A percentile compares a stretch with the other conserved stretches of the same genome.
Evolutionary conservation across 2,329 filamentous ascomycete genomes (phyloP).

Genomic region (Scedosporium minutisporum): DNA sequence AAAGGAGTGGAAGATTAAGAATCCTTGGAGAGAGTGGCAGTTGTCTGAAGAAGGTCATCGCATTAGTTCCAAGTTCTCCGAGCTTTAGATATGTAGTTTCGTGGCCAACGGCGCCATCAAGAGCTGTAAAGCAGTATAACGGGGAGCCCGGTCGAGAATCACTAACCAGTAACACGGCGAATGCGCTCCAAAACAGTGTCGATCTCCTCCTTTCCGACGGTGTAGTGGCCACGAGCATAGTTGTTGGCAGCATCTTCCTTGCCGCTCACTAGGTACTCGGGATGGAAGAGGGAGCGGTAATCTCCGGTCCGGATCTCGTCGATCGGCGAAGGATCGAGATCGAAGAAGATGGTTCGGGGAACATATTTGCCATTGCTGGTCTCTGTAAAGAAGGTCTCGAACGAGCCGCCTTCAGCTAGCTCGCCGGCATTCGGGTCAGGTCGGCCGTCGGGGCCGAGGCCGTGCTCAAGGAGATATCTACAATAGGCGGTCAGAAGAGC

Average conservation of each 20-base stretch:
- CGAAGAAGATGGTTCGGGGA: slow-evolving; percentile 62
- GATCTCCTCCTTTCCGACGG: slow-evolving; percentile 67
- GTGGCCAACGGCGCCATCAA: background rate
- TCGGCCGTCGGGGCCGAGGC: slow-evolving; percentile 55
- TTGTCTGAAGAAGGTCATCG: slow-evolving; percentile 42
- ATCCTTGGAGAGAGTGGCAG: slow-evolving; percentile 63
- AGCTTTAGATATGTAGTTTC: background rate
- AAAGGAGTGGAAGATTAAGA: slow-evolving; percentile 68
- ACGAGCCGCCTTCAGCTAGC: slow-evolving; percentile 51
- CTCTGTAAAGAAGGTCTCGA: slow-evolving; percentile 67
- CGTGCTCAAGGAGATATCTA: slow-evolving; percentile 66
- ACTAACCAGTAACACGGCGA: slow-evolving; percentile 54
- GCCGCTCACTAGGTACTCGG: slow-evolving; percentile 61
- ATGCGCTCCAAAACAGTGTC: slow-evolving; percentile 61
- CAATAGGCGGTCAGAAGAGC: slow-evolving; percentile 6
- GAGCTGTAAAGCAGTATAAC: background rate
- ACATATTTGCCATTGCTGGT: slow-evolving; percentile 64
- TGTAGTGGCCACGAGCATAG: slow-evolving; percentile 69
- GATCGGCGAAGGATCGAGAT: slow-evolving; percentile 63
- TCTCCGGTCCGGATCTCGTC: slow-evolving; percentile 62
- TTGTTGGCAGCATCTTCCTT: slow-evolving; percentile 73
- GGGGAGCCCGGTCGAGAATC: slow-evolving; percentile 18
- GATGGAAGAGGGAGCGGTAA: slow-evolving; percentile 64
- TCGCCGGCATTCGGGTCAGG: slow-evolving; percentile 53
- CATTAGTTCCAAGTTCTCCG: background rate